Evolutionary conservation across 768 basidiomycete species (phyloP).

Genomic region (Pseudohyphozyma bogoriensis): DNA sequence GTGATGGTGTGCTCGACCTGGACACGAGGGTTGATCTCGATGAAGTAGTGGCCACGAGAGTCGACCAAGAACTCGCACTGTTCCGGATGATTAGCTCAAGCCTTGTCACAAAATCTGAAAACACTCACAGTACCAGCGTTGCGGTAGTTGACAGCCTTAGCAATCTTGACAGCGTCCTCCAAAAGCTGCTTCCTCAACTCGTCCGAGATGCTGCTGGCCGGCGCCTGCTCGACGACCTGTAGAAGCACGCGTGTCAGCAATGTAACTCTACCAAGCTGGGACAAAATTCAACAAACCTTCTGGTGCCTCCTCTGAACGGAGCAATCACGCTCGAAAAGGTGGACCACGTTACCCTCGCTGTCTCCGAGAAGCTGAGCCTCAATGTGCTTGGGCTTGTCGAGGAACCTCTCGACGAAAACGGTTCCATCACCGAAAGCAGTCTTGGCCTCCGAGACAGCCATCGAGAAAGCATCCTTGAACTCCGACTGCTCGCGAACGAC

Average conservation of each 20-base stretch:
- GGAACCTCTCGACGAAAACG: constrained; percentile 87
- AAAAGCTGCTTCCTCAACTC: constrained; percentile 81
- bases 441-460: constrained; percentile 89
- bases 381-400: constrained; percentile 92
- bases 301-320: constrained; percentile 97
- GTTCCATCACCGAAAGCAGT: constrained; percentile 97
- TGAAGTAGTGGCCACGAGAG: constrained; percentile 95
- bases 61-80: constrained; percentile 83
- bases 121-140: constrained; percentile 79
- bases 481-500: constrained; percentile 89
- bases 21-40: constrained; percentile 85
- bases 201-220: constrained; percentile 85
- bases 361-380: constrained; percentile 95
- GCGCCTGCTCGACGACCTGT: constrained; percentile 98
- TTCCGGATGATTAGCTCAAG: no score
- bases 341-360: constrained; percentile 82
- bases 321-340: constrained; percentile 97
- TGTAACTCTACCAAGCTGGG: neutral
- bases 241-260: no score
- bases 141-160: constrained; percentile 83
- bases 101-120: no score
- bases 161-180: constrained; percentile 83
- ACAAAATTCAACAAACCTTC: no score
- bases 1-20: constrained; percentile 99
- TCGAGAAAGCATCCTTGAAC: constrained; percentile 78